Conservation (phyloP, 345 rosid genomes). For the Abelmoschus esculentus region DNA sequence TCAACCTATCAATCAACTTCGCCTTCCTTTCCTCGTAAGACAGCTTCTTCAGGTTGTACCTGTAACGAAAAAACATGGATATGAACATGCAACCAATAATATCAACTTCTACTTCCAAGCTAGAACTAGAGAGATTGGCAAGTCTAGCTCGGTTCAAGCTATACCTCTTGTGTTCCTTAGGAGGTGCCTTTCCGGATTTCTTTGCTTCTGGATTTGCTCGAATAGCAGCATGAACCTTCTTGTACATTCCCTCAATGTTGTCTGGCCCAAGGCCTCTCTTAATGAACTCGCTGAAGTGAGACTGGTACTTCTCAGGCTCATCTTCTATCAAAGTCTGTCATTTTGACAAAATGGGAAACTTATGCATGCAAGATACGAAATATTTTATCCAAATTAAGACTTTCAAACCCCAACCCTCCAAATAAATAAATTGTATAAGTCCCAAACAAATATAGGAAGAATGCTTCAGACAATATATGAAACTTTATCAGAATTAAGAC, state of each 20-base stretch:
- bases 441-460: too few relatives aligned
- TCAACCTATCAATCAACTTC: slow-evolving; percentile 39
- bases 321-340: slow-evolving; percentile 42
- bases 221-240: slow-evolving; percentile 65
- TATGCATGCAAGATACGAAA: too few relatives aligned
- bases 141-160: neutral
- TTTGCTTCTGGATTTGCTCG: slow-evolving; percentile 53
- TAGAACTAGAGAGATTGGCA: neutral
- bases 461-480: neutral
- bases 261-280: slow-evolving; percentile 53
- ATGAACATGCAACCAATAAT: neutral
- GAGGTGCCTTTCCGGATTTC: slow-evolving; percentile 43
- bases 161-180: slow-evolving; percentile 58
- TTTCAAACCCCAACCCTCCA: too few relatives aligned
- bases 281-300: slow-evolving; percentile 54
- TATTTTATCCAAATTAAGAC: too few relatives aligned
- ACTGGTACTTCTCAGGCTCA: slow-evolving; percentile 63
- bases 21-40: slow-evolving; percentile 46
- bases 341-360: neutral
- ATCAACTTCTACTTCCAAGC: neutral
- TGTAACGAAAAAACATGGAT: slow-evolving; percentile 5
- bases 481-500: neutral
- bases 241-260: slow-evolving; percentile 49
- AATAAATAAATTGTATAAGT: too few relatives aligned
- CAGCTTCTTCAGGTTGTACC: slow-evolving; percentile 45